Evolutionary conservation across 306 rosid species (phyloP).

Genomic region (Gillenia trifoliata): DNA sequence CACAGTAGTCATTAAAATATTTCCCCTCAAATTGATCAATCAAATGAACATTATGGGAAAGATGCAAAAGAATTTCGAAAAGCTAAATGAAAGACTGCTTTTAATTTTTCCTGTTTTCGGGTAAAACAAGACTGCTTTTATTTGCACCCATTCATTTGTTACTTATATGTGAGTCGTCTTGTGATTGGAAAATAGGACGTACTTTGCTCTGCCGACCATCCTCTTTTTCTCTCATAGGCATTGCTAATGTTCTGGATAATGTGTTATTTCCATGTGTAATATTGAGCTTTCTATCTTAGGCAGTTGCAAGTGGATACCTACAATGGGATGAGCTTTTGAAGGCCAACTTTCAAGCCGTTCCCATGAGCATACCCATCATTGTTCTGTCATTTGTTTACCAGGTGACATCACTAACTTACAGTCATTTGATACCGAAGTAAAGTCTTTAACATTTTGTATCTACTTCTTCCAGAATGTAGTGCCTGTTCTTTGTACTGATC

Average conservation of each 20-base stretch:
- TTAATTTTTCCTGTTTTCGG: too few species aligned
- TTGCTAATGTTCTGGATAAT: neutral
- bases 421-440: slow-evolving; percentile 11
- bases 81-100: neutral
- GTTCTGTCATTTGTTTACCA: slow-evolving; percentile 86
- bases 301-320: slow-evolving; percentile 72
- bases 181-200: neutral
- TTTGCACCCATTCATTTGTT: neutral
- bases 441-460: slow-evolving; percentile 22
- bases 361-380: slow-evolving; percentile 81
- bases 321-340: slow-evolving; percentile 69
- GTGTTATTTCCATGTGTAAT: neutral
- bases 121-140: too few species aligned
- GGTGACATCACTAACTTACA: slow-evolving; percentile 36
- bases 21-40: neutral
- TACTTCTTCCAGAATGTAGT: slow-evolving; percentile 67
- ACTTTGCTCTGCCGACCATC: neutral
- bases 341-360: slow-evolving; percentile 77
- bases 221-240: neutral
- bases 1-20: neutral
- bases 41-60: neutral
- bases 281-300: slow-evolving; percentile 33
- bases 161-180: too few species aligned
- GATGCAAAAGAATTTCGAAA: neutral
- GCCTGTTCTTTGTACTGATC: slow-evolving; percentile 77